phyloP scores from a whole-genome alignment of 768 basidiomycete genomes.

The Lactarius psammicola region DNA sequence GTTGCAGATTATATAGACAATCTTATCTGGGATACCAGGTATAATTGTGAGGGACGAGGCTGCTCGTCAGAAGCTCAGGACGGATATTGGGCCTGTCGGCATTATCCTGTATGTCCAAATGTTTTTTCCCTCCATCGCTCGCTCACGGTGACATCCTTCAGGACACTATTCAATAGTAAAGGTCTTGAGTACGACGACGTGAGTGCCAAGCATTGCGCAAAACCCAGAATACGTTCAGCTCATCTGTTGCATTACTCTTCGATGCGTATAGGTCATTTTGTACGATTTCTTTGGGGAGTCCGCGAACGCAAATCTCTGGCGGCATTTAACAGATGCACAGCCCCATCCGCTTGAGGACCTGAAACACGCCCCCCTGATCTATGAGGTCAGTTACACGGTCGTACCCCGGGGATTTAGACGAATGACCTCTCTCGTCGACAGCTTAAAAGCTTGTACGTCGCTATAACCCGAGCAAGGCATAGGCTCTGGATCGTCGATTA shows the following conservation, averaged over 20 bases:
- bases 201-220: too few relatives aligned
- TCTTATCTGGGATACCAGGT: constrained; percentile 39
- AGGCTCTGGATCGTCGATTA: constrained; percentile 69
- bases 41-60: constrained; percentile 65
- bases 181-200: too few relatives aligned
- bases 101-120: too few relatives aligned
- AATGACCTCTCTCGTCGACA: constrained; percentile 28
- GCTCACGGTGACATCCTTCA: too few relatives aligned
- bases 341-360: not conserved
- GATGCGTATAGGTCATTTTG: constrained; percentile 64
- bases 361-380: constrained; percentile 3
- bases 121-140: too few relatives aligned
- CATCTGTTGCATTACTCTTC: too few relatives aligned
- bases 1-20: not conserved
- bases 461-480: constrained; percentile 65
- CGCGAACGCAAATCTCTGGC: constrained; percentile 35
- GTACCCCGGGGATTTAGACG: not conserved
- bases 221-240: not conserved
- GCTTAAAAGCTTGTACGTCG: constrained; percentile 71
- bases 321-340: constrained; percentile 1
- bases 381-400: constrained; percentile 8
- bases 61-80: too few relatives aligned
- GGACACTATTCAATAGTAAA: too few relatives aligned
- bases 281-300: constrained; percentile 78
- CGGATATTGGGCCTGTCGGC: constrained; percentile 57